phyloP scores from a whole-genome alignment of 2,329 filamentous ascomycete genomes.

The Rutstroemia sp. region DNA sequence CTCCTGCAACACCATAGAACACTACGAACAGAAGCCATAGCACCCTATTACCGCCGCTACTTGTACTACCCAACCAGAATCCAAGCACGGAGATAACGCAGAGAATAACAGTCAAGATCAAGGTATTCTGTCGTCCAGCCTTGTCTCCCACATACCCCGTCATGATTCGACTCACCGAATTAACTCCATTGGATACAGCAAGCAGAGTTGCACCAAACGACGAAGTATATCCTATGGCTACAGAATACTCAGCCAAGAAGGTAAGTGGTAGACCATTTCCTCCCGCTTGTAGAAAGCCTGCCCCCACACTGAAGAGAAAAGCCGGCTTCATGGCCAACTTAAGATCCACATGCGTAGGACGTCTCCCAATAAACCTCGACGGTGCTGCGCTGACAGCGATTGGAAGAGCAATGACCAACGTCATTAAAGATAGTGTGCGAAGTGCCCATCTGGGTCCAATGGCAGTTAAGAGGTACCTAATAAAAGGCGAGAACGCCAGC shows the following conservation, averaged over 20 bases:
- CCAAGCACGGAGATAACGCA: conserved; percentile 32
- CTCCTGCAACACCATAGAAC: conserved; percentile 36
- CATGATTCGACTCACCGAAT: conserved; percentile 36
- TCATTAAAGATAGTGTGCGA: conserved; percentile 33
- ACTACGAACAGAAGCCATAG: conserved; percentile 37
- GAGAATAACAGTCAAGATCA: conserved; percentile 35
- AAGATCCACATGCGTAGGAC: conserved; percentile 34
- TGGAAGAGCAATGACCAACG: conserved; percentile 33
- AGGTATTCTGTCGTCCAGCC: conserved; percentile 40
- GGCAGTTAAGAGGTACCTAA: conserved; percentile 34
- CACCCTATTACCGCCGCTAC: conserved; percentile 23
- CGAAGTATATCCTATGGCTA: conserved; percentile 35
- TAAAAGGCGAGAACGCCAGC: conserved; percentile 34
- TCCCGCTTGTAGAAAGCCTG: conserved; percentile 36
- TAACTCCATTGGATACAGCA: conserved; percentile 39
- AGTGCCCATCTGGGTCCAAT: conserved; percentile 40
- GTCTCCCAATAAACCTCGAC: conserved; percentile 32
- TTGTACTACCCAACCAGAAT: conserved; percentile 31
- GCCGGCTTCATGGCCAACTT: conserved; percentile 32
- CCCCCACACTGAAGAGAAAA: conserved; percentile 36
- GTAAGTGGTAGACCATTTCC: conserved; percentile 40
- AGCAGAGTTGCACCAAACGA: conserved; percentile 37
- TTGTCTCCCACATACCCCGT: conserved; percentile 40
- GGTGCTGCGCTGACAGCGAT: conserved; percentile 35
- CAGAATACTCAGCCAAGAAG: conserved; percentile 41